These are phyloP conservation scores for Citrus medica DNA, from an alignment of 345 rosid genomes.

Conservation along the genomic window DNA sequence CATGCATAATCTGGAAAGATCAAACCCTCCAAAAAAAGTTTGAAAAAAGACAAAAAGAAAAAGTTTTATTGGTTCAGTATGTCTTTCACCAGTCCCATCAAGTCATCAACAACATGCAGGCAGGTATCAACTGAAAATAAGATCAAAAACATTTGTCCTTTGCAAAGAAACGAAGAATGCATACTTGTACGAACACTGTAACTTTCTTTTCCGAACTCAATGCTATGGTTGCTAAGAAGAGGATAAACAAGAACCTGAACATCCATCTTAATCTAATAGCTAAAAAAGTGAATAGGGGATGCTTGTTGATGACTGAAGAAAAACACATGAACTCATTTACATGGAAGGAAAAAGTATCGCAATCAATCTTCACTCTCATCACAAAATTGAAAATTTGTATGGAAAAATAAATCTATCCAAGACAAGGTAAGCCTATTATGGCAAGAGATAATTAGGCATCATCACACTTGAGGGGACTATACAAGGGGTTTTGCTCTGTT, in stretches of 20 bases:
- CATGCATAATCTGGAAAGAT: neutral
- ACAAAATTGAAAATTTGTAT: neutral
- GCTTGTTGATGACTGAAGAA: neutral
- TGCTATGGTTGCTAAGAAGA: neutral
- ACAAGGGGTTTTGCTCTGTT: neutral
- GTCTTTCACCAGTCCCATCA: neutral
- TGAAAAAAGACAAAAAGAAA: too few species aligned
- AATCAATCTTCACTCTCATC: neutral
- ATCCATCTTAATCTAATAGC: neutral
- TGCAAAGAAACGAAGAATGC: too few species aligned
- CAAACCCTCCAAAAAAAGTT: neutral
- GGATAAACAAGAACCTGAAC: neutral
- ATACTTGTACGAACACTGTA: neutral
- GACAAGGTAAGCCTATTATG: neutral
- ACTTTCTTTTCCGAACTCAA: neutral
- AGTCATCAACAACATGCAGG: neutral
- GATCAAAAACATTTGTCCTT: neutral
- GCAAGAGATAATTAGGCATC: neutral
- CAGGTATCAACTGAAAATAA: neutral
- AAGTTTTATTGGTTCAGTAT: neutral
- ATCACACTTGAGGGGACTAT: neutral
- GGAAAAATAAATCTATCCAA: neutral
- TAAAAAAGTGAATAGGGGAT: neutral
- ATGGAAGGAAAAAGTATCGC: neutral
- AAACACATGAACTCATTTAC: neutral